Conservation (phyloP, 176 grass and related monocot species). For the Tillandsia leiboldiana region DNA sequence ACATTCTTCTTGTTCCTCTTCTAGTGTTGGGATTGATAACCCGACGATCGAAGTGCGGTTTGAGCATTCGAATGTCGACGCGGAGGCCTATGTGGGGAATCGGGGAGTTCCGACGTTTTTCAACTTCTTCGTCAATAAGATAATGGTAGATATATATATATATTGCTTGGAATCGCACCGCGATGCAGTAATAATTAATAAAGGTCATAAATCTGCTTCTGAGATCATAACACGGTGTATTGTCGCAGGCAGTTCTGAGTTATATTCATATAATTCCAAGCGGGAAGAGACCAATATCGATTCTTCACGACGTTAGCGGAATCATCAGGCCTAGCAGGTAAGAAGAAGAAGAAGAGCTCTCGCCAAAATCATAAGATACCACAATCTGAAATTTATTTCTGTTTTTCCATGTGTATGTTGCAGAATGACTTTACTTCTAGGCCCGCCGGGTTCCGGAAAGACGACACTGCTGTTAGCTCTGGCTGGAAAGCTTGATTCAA, state of each 20-base stretch:
- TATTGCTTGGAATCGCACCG: background rate
- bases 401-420: background rate
- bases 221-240: background rate
- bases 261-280: slow-evolving; percentile 21
- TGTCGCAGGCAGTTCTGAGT: slow-evolving; percentile 9
- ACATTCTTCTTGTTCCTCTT: background rate
- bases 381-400: background rate
- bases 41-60: slow-evolving; percentile 32
- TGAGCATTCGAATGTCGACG: slow-evolving; percentile 24
- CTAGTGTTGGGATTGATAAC: slow-evolving; percentile 24
- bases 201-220: background rate
- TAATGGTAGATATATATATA: slow-evolving; percentile 9
- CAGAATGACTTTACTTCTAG: slow-evolving; percentile 32
- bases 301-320: slow-evolving; percentile 25
- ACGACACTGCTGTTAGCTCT: slow-evolving; percentile 28
- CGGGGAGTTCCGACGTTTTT: slow-evolving; percentile 26
- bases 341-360: background rate
- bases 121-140: slow-evolving; percentile 31
- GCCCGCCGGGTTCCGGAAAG: slow-evolving; percentile 28
- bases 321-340: slow-evolving; percentile 26
- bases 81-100: slow-evolving; percentile 27
- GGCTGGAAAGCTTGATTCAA: slow-evolving; percentile 25
- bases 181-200: background rate
- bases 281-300: slow-evolving; percentile 21
- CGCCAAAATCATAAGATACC: background rate